These are phyloP conservation scores for Yamadazyma friedrichii DNA, from an alignment of 1,139 yeast genomes.

Conservation along the genomic window DNA sequence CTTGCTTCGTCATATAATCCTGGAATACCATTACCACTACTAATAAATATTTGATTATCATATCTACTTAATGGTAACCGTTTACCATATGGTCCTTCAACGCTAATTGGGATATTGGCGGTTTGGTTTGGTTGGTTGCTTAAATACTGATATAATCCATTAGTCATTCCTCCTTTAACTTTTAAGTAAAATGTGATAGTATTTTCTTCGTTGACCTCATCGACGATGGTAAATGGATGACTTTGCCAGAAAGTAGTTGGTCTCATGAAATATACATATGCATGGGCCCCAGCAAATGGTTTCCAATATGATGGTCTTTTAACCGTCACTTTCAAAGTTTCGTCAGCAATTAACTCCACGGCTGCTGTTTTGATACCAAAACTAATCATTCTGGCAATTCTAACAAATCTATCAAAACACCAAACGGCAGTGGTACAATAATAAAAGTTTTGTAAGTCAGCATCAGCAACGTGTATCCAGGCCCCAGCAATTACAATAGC, in stretches of 20 bases:
- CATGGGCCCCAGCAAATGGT: constrained; percentile 40
- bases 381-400: constrained; percentile 46
- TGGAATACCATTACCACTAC: constrained; percentile 78
- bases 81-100: constrained; percentile 47
- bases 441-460: constrained; percentile 46
- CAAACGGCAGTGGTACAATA: constrained; percentile 61
- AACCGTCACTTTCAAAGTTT: constrained; percentile 40
- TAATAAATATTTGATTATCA: constrained; percentile 53
- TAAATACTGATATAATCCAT: constrained; percentile 44
- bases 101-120: constrained; percentile 30
- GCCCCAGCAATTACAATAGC: constrained; percentile 54
- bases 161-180: constrained; percentile 45
- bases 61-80: constrained; percentile 41
- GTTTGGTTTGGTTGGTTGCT: constrained; percentile 44
- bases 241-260: constrained; percentile 54
- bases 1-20: constrained; percentile 37
- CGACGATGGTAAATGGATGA: constrained; percentile 55
- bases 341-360: constrained; percentile 47
- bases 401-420: constrained; percentile 56
- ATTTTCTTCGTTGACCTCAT: constrained; percentile 27
- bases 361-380: constrained; percentile 54
- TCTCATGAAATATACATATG: constrained; percentile 38
- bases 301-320: constrained; percentile 37
- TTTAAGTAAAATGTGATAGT: constrained; percentile 37
- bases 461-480: constrained; percentile 54